phyloP scores from a whole-genome alignment of 2,329 filamentous ascomycete genomes.

The Volutella citrinella region DNA sequence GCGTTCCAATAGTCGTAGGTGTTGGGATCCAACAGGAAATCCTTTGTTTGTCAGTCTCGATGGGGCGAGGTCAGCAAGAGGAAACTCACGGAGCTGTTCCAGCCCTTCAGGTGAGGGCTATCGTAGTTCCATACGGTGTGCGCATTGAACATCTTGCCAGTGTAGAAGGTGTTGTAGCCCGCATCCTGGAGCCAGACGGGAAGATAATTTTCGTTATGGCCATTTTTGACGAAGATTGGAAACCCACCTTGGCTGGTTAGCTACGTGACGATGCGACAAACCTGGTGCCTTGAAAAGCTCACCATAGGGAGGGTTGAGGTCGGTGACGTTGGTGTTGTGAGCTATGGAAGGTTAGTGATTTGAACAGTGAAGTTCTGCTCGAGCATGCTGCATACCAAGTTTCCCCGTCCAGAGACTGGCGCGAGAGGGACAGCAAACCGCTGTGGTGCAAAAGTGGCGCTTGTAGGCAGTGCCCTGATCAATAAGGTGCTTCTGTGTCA shows the following conservation, averaged over 20 bases:
- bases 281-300: not conserved
- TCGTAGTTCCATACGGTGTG: constrained; percentile 49
- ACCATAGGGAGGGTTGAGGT: constrained; percentile 47
- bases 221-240: constrained; percentile 48
- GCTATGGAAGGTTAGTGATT: constrained; percentile 56
- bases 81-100: constrained; percentile 45
- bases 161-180: constrained; percentile 53
- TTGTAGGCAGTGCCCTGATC: constrained; percentile 56
- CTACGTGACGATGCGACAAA: not conserved
- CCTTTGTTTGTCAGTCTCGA: constrained; percentile 4
- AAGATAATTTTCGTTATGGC: constrained; percentile 48
- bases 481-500: constrained; percentile 50
- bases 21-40: constrained; percentile 21
- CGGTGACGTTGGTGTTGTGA: constrained; percentile 67
- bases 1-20: constrained; percentile 68
- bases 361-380: constrained; percentile 52
- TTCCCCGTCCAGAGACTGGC: constrained; percentile 63
- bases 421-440: constrained; percentile 63
- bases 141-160: constrained; percentile 53
- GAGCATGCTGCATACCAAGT: too few species aligned
- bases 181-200: constrained; percentile 49
- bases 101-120: constrained; percentile 51
- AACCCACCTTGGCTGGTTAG: constrained; percentile 31
- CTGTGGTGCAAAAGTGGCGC: constrained; percentile 61
- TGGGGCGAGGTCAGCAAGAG: not conserved